Evolutionary conservation across 2,329 filamentous ascomycete species (phyloP).

Genomic region (Didymella pomorum): DNA sequence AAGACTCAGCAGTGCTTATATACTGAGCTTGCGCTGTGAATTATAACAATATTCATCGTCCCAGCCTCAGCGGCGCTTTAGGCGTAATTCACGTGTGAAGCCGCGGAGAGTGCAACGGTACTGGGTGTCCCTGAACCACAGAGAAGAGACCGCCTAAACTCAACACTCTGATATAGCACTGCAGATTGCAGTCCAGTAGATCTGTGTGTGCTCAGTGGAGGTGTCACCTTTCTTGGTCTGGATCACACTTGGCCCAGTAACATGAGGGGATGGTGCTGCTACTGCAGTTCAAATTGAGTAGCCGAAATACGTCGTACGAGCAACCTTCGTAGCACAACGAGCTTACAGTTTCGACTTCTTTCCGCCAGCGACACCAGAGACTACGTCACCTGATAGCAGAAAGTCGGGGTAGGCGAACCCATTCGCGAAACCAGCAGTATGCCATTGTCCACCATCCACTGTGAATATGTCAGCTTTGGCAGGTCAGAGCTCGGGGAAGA

Average conservation of each 20-base stretch:
- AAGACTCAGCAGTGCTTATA: no score
- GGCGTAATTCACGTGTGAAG: neutral
- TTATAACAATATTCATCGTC: neutral
- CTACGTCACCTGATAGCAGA: slow-evolving; percentile 60
- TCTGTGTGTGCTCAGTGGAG: neutral
- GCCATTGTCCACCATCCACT: slow-evolving; percentile 65
- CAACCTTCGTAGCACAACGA: neutral
- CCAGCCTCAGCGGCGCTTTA: neutral
- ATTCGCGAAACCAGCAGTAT: slow-evolving; percentile 48
- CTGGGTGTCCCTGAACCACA: neutral
- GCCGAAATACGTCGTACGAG: neutral
- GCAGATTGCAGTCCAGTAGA: neutral
- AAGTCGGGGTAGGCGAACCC: slow-evolving; percentile 66
- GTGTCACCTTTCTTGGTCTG: neutral
- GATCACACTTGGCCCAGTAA: neutral
- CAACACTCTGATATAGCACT: neutral
- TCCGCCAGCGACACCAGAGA: slow-evolving; percentile 66
- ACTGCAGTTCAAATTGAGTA: neutral
- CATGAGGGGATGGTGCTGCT: neutral
- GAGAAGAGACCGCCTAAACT: neutral
- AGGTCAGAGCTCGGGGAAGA: neutral
- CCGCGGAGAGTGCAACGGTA: neutral
- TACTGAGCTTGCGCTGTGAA: no score
- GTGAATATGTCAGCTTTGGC: slow-evolving; percentile 25
- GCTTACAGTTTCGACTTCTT: slow-evolving; percentile 64